Evolutionary conservation across 2,329 filamentous ascomycete species (phyloP).

Genomic region (Thielaviopsis euricoi): DNA sequence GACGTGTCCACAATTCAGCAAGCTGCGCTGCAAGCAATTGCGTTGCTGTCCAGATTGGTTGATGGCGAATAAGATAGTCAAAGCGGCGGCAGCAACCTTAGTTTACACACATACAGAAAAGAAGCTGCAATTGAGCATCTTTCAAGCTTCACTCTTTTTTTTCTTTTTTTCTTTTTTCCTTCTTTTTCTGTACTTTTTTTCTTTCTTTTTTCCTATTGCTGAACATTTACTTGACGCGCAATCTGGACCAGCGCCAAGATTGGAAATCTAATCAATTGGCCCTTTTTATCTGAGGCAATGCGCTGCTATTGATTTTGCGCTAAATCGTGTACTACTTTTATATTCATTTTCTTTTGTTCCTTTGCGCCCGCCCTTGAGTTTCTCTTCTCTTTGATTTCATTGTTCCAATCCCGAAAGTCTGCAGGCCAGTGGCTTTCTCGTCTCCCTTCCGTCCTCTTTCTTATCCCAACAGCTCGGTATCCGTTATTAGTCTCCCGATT

Average conservation of each 20-base stretch:
- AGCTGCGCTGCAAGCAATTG: not conserved
- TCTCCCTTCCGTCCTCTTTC: not conserved
- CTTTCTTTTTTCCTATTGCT: not conserved
- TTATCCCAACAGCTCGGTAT: not conserved
- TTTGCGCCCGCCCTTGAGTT: no score
- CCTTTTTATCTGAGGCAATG: not conserved
- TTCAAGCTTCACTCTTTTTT: not conserved
- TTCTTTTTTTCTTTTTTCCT: not conserved
- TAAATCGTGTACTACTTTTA: not conserved
- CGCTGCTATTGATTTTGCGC: not conserved
- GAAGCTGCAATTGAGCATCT: not conserved
- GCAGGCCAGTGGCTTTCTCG: not conserved
- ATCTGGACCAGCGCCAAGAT: not conserved
- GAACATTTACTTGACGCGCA: not conserved
- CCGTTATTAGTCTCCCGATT: not conserved
- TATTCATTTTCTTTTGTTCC: not conserved
- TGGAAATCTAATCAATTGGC: not conserved
- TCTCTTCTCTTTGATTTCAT: no score
- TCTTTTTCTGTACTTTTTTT: no score
- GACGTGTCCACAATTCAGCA: constrained; percentile 6
- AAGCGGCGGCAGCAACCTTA: no score
- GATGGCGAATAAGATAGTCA: no score
- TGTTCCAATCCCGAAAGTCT: not conserved
- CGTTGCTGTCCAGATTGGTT: constrained; percentile 6
- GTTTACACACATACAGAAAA: not conserved